Evolutionary conservation across 2,329 filamentous ascomycete genomes (phyloP), one percentile per base, ranked within the genome.

Genomic region (Aspergillus latus): DNA sequence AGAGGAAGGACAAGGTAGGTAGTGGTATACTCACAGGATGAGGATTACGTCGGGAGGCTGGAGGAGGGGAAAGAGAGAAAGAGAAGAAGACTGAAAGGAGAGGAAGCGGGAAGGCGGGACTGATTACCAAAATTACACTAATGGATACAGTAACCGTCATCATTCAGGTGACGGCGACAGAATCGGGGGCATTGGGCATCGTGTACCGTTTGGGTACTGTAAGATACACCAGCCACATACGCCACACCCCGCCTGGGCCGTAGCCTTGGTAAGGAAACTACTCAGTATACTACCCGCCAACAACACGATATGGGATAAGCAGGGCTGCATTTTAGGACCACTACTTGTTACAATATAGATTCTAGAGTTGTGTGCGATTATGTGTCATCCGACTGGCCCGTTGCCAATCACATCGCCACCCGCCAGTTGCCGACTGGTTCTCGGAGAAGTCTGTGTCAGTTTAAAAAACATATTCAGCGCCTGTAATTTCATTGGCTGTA

Each of bases 41-140:
- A 40, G 61, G 58, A 64, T 62, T 64, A 64, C 60, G 63, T 63
- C 76, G 77, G 67, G 58, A 63, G 58, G 62, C 61, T 56, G 61
- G 58, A 59, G 58, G 62, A 65, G 62, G 58, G 61, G 50, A 47
- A 66, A 62, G 64, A 64, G 60, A 64, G 64, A 59, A 40, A 13
- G 15, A 40, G 36, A 30, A 26, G 21, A 30, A 40, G 48, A 49
- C 11, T 49, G 34, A 49, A 30, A 62, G 52, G 49, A 56, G 51
- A 51, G 61, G 64, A 65, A 64, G 46, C 56, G 47, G 52, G 29
- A 32, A 29, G 28, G 21, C 34, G 7, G 34, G 34, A 37, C 34
- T 37, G 26, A 40, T 54, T 54, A 49, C 52, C 49, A 34, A 43
- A 28, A 43, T 42, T 39, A 32, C 32, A 28, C 9, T 32, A 32